Conservation (phyloP, 768 basidiomycete species). For the Daedaleopsis sinensis region DNA sequence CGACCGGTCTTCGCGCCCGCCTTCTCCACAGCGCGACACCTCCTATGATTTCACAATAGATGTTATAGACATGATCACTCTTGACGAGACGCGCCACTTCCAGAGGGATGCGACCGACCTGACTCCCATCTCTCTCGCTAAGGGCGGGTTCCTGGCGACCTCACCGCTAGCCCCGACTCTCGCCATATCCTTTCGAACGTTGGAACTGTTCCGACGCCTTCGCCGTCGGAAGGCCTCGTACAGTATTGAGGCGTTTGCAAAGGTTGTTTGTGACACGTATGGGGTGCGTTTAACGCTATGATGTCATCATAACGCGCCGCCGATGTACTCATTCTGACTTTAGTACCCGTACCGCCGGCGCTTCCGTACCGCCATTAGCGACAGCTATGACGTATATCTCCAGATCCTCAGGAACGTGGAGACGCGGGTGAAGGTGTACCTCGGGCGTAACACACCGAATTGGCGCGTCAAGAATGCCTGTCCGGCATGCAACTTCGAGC, state of each 20-base stretch:
- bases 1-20: neutral
- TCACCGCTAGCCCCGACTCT: conserved; percentile 7
- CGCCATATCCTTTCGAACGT: conserved; percentile 17
- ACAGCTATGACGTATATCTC: conserved; percentile 41
- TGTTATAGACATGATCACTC: conserved; percentile 10
- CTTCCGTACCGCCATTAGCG: conserved; percentile 30
- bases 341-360: conserved; percentile 32
- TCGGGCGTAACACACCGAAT: conserved; percentile 32
- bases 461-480: conserved; percentile 25
- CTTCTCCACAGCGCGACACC: neutral
- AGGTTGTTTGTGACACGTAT: conserved; percentile 23
- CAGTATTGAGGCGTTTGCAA: conserved; percentile 23
- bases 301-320: neutral
- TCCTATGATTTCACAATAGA: conserved; percentile 3
- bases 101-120: neutral
- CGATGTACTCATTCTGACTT: neutral
- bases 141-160: conserved; percentile 9
- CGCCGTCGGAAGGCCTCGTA: conserved; percentile 20
- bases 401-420: conserved; percentile 27
- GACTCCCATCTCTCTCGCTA: neutral
- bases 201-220: conserved; percentile 16
- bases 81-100: neutral
- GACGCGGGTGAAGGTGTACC: conserved; percentile 20
- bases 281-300: conserved; percentile 13
- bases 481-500: conserved; percentile 4